Evolutionary conservation across 1,284 basidiomycete genomes (phyloP).

Genomic region (Boletus semigastroideus): DNA sequence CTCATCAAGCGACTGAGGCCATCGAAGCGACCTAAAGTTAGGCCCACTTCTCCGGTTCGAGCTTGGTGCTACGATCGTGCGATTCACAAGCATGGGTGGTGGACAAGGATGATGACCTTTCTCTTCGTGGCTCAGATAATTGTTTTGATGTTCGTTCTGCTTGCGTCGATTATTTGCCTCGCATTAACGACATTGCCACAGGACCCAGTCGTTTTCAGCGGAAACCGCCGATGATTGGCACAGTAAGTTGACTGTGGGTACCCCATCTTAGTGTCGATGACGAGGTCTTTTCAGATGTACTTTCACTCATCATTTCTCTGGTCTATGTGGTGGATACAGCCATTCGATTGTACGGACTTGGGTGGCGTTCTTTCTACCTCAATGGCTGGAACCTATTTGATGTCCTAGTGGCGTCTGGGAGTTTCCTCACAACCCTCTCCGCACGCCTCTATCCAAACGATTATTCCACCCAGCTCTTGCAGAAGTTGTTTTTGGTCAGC

Average conservation of each 20-base stretch:
- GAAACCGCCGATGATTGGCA: constrained; percentile 59
- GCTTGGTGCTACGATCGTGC: constrained; percentile 94
- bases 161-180: not conserved
- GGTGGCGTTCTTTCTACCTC: constrained; percentile 81
- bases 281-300: constrained; percentile 46
- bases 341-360: constrained; percentile 82
- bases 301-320: constrained; percentile 76
- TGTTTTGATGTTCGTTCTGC: constrained; percentile 71
- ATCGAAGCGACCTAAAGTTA: constrained; percentile 71
- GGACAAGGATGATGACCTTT: constrained; percentile 82
- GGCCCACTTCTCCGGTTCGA: constrained; percentile 57
- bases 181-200: constrained; percentile 29
- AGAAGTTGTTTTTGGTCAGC: constrained; percentile 93
- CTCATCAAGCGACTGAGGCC: constrained; percentile 87
- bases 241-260: constrained; percentile 45
- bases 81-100: constrained; percentile 91
- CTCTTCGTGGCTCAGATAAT: constrained; percentile 86
- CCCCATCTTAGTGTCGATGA: constrained; percentile 4
- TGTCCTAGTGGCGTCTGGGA: constrained; percentile 78
- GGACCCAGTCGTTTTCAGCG: constrained; percentile 79
- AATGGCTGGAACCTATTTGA: constrained; percentile 97
- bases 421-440: constrained; percentile 82
- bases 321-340: constrained; percentile 80
- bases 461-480: constrained; percentile 69
- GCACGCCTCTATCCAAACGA: constrained; percentile 59